Base-by-base conservation (phyloP, 805 yeast genomes). In the Sungouiella blattae region DNA sequence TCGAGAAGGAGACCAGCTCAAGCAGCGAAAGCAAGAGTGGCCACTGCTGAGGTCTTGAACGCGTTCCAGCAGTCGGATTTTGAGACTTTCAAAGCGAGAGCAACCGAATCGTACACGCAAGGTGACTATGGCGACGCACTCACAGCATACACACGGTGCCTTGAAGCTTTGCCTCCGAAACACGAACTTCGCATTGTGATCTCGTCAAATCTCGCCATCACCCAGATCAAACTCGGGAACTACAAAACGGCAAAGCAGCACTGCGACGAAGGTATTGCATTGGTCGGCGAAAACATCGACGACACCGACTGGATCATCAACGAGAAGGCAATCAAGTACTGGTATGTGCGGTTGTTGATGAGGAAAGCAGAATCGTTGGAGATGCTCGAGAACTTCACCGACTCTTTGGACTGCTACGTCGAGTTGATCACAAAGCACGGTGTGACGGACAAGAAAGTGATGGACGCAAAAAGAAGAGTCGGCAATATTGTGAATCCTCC, bases 381-480 rank as follows among this genome's bases (percentile, higher is more conserved):
- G 59, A 78, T 78, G 57, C 51, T 79, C 35, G 99, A 93, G 50
- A 74, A 73, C 46, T 86, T 72, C 58, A 54, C 69, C 36, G 80
- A 73, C 5, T 82, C 97, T 0, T 64, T 85, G 17, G 66, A 58
- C 0, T 54, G 75, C 5, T 91, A 87, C 67, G 73, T 71, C 39
- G 57, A 65, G 22, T 67, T 89, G 33, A 69, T 93, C 12, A 75
- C 77, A 37, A 75, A 78, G 40, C 41, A 53, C 24, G 95, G 95
- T 0, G 75, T 75, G 16, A 73, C 80, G 2, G 75, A 78, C 21
- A 77, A 79, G 39, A 66, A 74, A 20, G 68, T 78, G 0, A 62
- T 91, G 73, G 96, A 86, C 32, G 95, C 91, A 2, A 87, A 78
- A 53, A 73, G 91, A 49, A 73, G 98, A 39, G 85, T 96, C 41